Base-by-base conservation (phyloP, 2,329 filamentous ascomycete species). In the Gliomastix tumulicola region DNA sequence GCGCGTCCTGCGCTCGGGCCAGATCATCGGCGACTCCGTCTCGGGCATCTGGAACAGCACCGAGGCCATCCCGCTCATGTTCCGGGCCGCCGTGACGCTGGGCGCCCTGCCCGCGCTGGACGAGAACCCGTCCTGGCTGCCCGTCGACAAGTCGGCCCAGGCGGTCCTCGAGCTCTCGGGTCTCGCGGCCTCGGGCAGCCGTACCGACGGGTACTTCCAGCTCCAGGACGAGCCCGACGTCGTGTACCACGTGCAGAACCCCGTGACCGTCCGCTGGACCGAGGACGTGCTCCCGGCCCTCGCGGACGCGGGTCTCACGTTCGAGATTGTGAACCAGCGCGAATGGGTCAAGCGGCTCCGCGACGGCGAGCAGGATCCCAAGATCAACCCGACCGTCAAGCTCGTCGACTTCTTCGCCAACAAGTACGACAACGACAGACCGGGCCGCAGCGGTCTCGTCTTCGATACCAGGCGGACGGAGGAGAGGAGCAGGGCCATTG, bases 201-300 rank as follows among this genome's bases (percentile, higher is more conserved):
- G 39, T 8, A 41, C 37, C 3, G 21, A 34, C 2, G 42, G 42
- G 9, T 48, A 39, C 25, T 35, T 38, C 21, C 36, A 44, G 16
- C 34, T 37, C 11, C 30, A 38, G 15, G 45, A 51, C 16, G 39
- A 41, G 11, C 15, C 34, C 3, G 45, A 51, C 3, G 46, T 59
- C 0, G 60, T 76, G 13, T 74, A 68, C 40, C 71, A 78, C 39
- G 55, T 81, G 8, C 58, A 70, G n/a, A 76, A 76, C 40, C 63
- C 65, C 0, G 51, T 44, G 7, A 51, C 57, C 1, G 66, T 73
- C 44, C 58, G 66, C 21, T 78, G 71, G 71, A 72, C 68, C 0
- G 39, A 57, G 1, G 67, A 76, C 35, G 51, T 80, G 3, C 60
- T 79, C 0, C 73, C 73, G 3, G 61, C 63, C 4, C 52, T 79